Percentiles rank a stretch among this genome's conserved stretches.
Evolutionary conservation across 176 grass and related monocot genomes (phyloP).

Genomic region (Echinochloa phyllopogon): DNA sequence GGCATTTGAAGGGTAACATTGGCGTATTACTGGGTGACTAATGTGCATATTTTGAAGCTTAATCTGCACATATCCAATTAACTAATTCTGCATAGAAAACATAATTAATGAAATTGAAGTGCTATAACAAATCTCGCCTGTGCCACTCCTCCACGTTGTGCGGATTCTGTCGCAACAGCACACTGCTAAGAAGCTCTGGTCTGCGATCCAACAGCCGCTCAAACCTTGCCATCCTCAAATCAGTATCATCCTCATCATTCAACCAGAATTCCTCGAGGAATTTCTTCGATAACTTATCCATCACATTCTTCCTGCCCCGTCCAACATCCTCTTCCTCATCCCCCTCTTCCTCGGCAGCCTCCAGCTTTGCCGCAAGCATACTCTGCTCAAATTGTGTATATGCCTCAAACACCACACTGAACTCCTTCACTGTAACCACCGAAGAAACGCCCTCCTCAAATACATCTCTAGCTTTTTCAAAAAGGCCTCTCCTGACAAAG

Average conservation of each 20-base stretch:
- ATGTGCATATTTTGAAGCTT: not conserved
- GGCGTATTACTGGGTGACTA: not conserved
- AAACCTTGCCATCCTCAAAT: constrained; percentile 72
- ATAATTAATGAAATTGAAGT: constrained; percentile 7
- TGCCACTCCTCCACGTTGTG: constrained; percentile 94
- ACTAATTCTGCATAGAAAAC: constrained; percentile 24
- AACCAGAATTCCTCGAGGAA: constrained; percentile 73
- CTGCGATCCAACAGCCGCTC: constrained; percentile 71
- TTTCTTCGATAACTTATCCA: constrained; percentile 63
- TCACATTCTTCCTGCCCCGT: constrained; percentile 46
- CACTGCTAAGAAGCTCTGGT: constrained; percentile 86
- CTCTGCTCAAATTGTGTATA: constrained; percentile 89
- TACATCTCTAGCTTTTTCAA: constrained; percentile 74
- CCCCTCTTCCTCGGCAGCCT: constrained; percentile 69
- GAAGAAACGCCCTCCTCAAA: constrained; percentile 81
- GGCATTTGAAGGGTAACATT: not conserved
- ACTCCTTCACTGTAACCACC: constrained; percentile 76
- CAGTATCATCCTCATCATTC: constrained; percentile 82
- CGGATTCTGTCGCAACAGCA: constrained; percentile 83
- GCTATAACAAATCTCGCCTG: constrained; percentile 51
- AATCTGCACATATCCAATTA: constrained; percentile 16
- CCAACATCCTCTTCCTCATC: constrained; percentile 41
- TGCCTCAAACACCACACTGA: constrained; percentile 85
- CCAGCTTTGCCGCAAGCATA: constrained; percentile 71
- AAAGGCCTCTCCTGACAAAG: constrained; percentile 71